phyloP scores from a whole-genome alignment of 257 asterid genomes.

The Thymus mandschuricus region DNA sequence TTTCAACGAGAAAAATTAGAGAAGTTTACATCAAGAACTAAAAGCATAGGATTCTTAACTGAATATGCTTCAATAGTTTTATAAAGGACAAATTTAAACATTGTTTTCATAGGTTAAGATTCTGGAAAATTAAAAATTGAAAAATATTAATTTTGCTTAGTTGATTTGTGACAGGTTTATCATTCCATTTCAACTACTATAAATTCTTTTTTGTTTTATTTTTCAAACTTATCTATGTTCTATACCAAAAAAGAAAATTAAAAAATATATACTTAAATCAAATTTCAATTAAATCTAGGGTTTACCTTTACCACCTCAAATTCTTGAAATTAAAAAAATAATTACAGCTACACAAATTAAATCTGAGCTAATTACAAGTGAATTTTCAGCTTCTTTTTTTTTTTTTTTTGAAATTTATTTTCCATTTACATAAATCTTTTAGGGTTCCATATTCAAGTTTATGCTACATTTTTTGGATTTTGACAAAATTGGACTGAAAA shows the following conservation, averaged over 20 bases:
- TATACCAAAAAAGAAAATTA: too few species aligned
- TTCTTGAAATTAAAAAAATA: not conserved
- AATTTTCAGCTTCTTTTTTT: not conserved
- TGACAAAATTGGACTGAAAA: not conserved
- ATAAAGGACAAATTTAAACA: not conserved
- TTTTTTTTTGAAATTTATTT: not conserved
- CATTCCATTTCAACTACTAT: not conserved
- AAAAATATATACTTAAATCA: too few species aligned
- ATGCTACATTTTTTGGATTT: not conserved
- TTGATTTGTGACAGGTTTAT: not conserved
- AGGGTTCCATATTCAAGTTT: not conserved
- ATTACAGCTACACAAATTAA: not conserved
- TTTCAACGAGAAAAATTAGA: constrained; percentile 3
- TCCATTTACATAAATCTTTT: not conserved
- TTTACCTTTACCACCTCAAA: not conserved
- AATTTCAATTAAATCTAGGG: too few species aligned
- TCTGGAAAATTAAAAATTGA: not conserved
- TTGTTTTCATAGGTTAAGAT: not conserved
- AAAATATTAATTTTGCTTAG: not conserved
- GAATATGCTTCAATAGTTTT: not conserved
- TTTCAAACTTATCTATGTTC: too few species aligned
- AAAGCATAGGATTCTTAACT: not conserved
- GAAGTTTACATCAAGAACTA: not conserved
- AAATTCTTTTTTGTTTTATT: too few species aligned
- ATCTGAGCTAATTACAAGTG: not conserved